phyloP scores from a whole-genome alignment of 495 filamentous ascomycete genomes.

The Aspergillus campestris region DNA sequence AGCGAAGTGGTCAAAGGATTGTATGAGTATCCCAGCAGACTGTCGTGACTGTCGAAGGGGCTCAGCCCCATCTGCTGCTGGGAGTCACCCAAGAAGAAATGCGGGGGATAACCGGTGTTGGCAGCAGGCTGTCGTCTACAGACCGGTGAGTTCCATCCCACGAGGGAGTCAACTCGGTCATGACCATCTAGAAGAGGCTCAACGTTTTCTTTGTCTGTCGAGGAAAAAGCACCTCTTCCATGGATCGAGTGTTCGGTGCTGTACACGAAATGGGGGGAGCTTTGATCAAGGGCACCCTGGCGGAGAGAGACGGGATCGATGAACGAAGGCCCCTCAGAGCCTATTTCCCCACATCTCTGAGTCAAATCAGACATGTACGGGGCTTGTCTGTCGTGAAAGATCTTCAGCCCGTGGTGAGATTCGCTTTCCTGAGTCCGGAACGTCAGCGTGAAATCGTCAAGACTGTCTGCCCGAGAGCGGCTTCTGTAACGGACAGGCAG shows the following conservation, averaged over 20 bases:
- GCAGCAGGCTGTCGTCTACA: slow-evolving; percentile 19
- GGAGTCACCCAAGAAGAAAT: slow-evolving; percentile 25
- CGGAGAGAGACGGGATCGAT: no score
- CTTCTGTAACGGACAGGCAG: slow-evolving; percentile 1
- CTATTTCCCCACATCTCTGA: slow-evolving; percentile 1
- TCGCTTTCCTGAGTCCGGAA: slow-evolving; percentile 12
- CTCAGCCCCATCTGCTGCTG: slow-evolving; percentile 24
- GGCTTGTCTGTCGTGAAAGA: slow-evolving; percentile 28
- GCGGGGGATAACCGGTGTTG: slow-evolving; percentile 20
- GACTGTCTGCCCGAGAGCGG: slow-evolving; percentile 11
- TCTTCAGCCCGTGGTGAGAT: slow-evolving; percentile 17
- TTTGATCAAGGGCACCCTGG: no score
- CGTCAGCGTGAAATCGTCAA: slow-evolving; percentile 25
- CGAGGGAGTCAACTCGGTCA: slow-evolving; percentile 22
- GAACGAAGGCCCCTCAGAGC: no score
- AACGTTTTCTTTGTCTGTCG: slow-evolving; percentile 35
- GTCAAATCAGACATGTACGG: slow-evolving; percentile 5
- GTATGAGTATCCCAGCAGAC: slow-evolving; percentile 19
- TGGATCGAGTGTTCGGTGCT: not conserved
- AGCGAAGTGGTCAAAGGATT: slow-evolving; percentile 35
- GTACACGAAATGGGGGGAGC: no score
- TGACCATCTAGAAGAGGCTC: slow-evolving; percentile 31
- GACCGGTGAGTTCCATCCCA: slow-evolving; percentile 23
- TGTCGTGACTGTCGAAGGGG: slow-evolving; percentile 18
- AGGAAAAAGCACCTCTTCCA: not conserved